Percentiles rank a stretch among this genome's conserved stretches.
Conservation (phyloP, 257 asterid species). For the Datura wrightii region DNA sequence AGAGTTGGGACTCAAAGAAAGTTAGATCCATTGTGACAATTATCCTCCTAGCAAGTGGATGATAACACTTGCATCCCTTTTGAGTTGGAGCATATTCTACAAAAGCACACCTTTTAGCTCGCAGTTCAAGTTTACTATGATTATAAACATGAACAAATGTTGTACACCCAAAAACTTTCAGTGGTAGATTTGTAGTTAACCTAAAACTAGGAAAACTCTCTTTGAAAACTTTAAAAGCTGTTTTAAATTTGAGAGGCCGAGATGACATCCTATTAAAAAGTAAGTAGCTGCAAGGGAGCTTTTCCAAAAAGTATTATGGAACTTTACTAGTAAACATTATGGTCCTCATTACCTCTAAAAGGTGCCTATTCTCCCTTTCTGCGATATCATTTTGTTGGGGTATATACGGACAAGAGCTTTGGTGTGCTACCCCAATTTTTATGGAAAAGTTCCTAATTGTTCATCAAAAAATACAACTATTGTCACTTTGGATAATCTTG, state of each 20-base stretch:
- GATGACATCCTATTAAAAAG: neutral
- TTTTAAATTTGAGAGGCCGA: neutral
- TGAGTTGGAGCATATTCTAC: neutral
- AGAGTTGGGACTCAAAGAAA: conserved; percentile 1
- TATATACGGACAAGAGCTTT: neutral
- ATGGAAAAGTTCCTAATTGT: neutral
- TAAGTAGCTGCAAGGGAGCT: neutral
- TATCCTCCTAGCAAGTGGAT: neutral
- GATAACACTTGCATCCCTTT: neutral
- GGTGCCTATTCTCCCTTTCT: neutral
- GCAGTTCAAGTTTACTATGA: neutral
- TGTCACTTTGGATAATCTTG: neutral
- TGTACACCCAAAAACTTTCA: neutral
- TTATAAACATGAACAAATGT: neutral
- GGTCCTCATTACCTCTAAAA: neutral
- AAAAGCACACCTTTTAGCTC: neutral
- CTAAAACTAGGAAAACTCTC: neutral
- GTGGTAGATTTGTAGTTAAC: neutral
- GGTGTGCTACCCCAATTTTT: neutral
- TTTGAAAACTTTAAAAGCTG: neutral
- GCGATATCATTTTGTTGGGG: neutral
- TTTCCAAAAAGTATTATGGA: neutral
- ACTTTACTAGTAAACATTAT: neutral
- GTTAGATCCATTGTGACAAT: conserved; percentile 13
- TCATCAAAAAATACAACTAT: neutral